Evolutionary conservation across 2,329 filamentous ascomycete genomes (phyloP), one percentile per base, ranked within the genome.

Genomic region (Fonsecaea multimorphosa): DNA sequence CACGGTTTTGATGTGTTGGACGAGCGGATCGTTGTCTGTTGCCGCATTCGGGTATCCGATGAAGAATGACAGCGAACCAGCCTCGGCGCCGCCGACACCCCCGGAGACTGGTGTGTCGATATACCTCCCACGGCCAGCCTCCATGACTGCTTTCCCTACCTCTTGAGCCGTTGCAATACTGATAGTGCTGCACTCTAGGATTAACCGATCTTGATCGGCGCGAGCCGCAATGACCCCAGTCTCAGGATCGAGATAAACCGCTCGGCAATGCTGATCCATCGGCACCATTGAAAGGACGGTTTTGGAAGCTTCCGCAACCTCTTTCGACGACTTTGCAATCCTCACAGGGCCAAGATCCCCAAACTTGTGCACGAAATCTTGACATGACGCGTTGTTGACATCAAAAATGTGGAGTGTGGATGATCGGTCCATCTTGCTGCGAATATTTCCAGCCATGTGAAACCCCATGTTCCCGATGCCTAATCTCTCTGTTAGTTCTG

Each of bases 381-480:
- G 19, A 32, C 63, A 65, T 9, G 58, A 38, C 8, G 24, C 79
- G 73, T 77, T 73, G 2, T 80, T 75, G 1, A 85, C 78, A 69
- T 86, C 84, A 69, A 80, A 82, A 5, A 84, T 77, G 69, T 80
- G 78, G 61, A 85, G 79, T 3, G 75, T 75, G 7, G 79, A 79
- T 6, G 77, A 74, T 7, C 72, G 16, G 1, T 78, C 74, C 57
- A 83, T 75, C 67, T 83, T 84, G 29, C 78, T 78, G 14, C 80
- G 78, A n/a, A 86, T 74, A 71, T 85, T 83, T 24, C 72, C 73
- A 1, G 80, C 78, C 83, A 86, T 86, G 7, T 82, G 83, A 61
- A 76, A 78, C 0, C 84, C 84, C 84, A 85, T 86, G 5, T 79
- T 77, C 7, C 84, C 84, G 0, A 86, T 77, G 69, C 84, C 83